phyloP scores from a whole-genome alignment of 2,329 filamentous ascomycete species.

The Ophiocordyceps camponoti-floridani region DNA sequence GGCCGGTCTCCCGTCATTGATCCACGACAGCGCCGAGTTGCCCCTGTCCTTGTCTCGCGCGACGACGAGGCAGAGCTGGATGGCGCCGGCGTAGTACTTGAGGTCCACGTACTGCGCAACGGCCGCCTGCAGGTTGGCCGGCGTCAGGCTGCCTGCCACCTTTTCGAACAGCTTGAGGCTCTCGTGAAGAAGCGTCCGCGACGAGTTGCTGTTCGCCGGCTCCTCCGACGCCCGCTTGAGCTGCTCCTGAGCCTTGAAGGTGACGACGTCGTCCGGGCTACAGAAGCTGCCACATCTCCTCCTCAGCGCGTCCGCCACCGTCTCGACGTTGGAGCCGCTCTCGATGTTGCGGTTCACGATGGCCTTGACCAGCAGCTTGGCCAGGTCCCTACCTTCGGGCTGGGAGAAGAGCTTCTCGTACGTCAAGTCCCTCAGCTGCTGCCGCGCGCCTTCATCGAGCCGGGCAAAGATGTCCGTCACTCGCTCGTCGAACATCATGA shows the following conservation, averaged over 20 bases:
- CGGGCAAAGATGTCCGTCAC: conserved; percentile 73
- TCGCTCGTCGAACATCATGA: conserved; percentile 86
- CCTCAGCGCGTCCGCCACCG: conserved; percentile 83
- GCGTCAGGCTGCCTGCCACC: conserved; percentile 67
- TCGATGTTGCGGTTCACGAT: conserved; percentile 97
- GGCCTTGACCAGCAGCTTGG: conserved; percentile 87
- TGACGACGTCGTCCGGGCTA: conserved; percentile 88
- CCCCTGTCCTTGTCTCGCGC: conserved; percentile 74
- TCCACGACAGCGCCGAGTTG: conserved; percentile 69
- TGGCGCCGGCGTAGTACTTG: conserved; percentile 85
- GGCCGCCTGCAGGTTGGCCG: conserved; percentile 62
- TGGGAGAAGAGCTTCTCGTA: conserved; percentile 80
- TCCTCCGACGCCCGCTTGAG: conserved; percentile 76
- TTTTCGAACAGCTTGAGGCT: conserved; percentile 77
- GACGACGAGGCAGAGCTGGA: conserved; percentile 69
- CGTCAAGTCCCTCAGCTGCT: conserved; percentile 57
- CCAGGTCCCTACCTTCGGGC: conserved; percentile 64
- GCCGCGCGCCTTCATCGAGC: conserved; percentile 51
- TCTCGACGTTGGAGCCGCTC: conserved; percentile 92
- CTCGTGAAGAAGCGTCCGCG: conserved; percentile 68
- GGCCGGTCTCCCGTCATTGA: conserved; percentile 63
- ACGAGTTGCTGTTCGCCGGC: conserved; percentile 54
- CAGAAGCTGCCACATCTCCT: conserved; percentile 93
- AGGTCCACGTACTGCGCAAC: conserved; percentile 64
- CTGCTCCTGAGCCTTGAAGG: conserved; percentile 96